Percentiles rank a stretch among this genome's conserved stretches.
Evolutionary conservation across 1,284 basidiomycete species (phyloP).

Genomic region (Rhizopogon parksii): DNA sequence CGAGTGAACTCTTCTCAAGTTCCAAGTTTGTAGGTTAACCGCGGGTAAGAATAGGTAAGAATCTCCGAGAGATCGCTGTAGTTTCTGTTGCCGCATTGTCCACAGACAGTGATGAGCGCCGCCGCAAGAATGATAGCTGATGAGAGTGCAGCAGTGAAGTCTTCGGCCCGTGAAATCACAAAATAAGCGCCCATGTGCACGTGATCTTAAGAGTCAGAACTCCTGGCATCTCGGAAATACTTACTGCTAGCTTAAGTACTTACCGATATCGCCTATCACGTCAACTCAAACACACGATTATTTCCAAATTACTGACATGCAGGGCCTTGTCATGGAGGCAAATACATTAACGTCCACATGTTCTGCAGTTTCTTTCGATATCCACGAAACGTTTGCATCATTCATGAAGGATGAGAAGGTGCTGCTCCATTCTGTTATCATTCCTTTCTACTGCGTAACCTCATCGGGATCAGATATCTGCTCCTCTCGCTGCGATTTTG

Average conservation of each 20-base stretch:
- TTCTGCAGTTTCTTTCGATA: constrained; percentile 36
- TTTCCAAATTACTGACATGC: neutral
- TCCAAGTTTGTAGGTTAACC: too few relatives aligned
- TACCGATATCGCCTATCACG: too few relatives aligned
- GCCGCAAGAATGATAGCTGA: too few relatives aligned
- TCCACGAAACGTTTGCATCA: constrained; percentile 48
- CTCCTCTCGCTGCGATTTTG: constrained; percentile 84
- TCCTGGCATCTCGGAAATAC: too few relatives aligned
- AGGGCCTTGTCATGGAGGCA: neutral
- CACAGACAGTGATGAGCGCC: too few relatives aligned
- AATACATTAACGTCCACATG: neutral
- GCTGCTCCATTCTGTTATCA: constrained; percentile 16
- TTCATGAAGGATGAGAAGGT: constrained; percentile 57
- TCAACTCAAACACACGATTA: neutral
- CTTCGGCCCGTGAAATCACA: too few relatives aligned
- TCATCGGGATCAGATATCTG: constrained; percentile 53
- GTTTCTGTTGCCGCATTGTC: too few relatives aligned
- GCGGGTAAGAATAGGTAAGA: too few relatives aligned
- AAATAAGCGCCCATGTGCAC: neutral
- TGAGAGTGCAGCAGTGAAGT: too few relatives aligned
- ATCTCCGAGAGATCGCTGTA: too few relatives aligned
- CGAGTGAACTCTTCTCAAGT: too few relatives aligned
- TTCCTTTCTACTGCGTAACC: neutral
- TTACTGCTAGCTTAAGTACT: too few relatives aligned
- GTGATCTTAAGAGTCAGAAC: neutral